phyloP scores from a whole-genome alignment of 75 land plant species.

The Larix kaempferi region DNA sequence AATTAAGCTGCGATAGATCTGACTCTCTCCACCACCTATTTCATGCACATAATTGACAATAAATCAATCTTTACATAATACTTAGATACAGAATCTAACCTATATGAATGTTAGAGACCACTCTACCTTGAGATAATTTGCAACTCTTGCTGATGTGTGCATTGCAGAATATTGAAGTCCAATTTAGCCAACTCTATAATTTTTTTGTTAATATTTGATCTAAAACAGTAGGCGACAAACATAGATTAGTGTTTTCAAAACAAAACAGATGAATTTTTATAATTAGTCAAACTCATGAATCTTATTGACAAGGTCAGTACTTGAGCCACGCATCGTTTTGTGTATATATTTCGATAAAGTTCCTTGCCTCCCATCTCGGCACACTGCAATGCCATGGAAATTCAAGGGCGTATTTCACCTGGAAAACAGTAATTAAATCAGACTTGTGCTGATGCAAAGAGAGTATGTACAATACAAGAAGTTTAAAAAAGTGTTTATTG shows the following conservation, averaged over 20 bases:
- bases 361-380: background rate
- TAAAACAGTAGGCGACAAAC: constrained; percentile 8
- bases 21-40: background rate
- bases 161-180: background rate
- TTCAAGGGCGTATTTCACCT: background rate
- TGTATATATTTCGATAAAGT: background rate
- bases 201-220: background rate
- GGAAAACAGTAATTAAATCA: background rate
- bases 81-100: background rate
- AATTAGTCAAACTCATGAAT: background rate
- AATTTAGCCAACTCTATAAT: background rate
- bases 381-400: background rate
- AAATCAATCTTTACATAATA: background rate
- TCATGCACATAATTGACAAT: background rate
- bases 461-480: no score
- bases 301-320: background rate
- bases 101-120: no score
- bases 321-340: background rate
- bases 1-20: background rate
- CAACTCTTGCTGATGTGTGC: background rate
- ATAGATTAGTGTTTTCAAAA: background rate
- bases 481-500: no score
- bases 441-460: no score
- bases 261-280: no score
- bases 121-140: background rate